Evolutionary conservation across 768 basidiomycete genomes (phyloP), one percentile per base, ranked within the genome.

Genomic region (Lepiota subincarnata): DNA sequence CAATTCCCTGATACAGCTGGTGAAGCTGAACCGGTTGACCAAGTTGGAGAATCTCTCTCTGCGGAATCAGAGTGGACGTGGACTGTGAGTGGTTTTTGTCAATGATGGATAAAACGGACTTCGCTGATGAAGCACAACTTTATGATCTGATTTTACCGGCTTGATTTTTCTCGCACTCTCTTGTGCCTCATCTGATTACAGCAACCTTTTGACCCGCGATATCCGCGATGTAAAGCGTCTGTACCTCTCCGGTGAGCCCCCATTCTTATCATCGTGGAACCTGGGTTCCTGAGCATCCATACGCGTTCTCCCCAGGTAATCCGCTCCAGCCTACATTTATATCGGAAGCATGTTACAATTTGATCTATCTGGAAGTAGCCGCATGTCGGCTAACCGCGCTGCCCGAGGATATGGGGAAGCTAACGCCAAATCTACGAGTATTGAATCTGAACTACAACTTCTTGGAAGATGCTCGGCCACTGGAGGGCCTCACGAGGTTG

Each of bases 391-490:
- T 98, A 57, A 85, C 82, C 34, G 61, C 61, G 50, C 81, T 97
- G 45, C 95, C 95, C n/a, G 62, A 68, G 59, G 78, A 81, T 38
- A 73, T 97, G 60, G 77, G 79, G 49, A 64, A 64, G 42, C 70
- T 89, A 51, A 73, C 85, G 44, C 96, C 97, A 28, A 97, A 95
- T 68, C 70, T 98, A 63, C 84, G 93, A 50, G 86, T 86, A 55
- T 73, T 98, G 70, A 98, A 98, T 75, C 81, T 98, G 59, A 96
- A 98, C 77, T 96, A 97, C 77, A 98, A 98, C 69, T 98, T 95
- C 69, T 66, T 98, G 67, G 83, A 93, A 61, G 85, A 89, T 62
- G 70, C 82, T 49, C 68, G 78, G 58, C 70, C 74, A 46, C 73
- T 99, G 53, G 78, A 79, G 48, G 92, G 89, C 11, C 76, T 98